Evolutionary conservation across 202 grass and related monocot genomes (phyloP), one percentile per base, ranked within the genome.

Genomic region (Panicum hallii): DNA sequence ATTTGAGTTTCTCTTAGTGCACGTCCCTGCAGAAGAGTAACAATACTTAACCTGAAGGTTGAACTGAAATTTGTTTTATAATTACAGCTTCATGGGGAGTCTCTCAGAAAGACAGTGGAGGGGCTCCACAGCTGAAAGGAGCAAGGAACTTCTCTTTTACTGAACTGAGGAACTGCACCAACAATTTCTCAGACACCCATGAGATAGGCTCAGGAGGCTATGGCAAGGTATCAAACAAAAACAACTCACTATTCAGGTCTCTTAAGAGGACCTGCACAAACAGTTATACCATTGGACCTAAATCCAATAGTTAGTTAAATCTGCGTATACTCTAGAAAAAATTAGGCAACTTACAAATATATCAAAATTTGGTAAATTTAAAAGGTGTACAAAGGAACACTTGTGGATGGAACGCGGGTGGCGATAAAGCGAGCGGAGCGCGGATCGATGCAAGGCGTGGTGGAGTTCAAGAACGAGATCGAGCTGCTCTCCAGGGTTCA

Each of bases 401-500:
- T 93, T 1, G 61, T 72, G 23, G 89, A 85, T 43, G 94, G 90
- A 46, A 87, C 84, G 26, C 79, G 87, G 12, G 90, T 90, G 7
- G 94, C 94, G 38, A 92, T 97, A 75, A 97, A 94, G 85, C 55
- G 94, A 49, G 89, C 89, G 5, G 28, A 88, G 34, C 68, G 72
- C 6, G 84, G 85, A 48, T 94, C 91, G 30, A 90, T 87, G 87
- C 91, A 92, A 56, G 94, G 89, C 7, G 78, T 54, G 52, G 14
- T 79, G 19, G 94, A 97, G 67, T 97, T 97, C 86, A 92, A 90
- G 84, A 94, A 90, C 64, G 94, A 94, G 86, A 97, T 97, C 30
- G 94, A 97, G 83, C 75, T 92, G 74, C 77, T 94, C 2, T 94
- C 91, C 70, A 80, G 91, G 78, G 89, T 97, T 32, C 94, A 97